Percentiles rank a stretch among this genome's conserved stretches.
phyloP scores from a whole-genome alignment of 148 eudicot genomes.

The Nepenthes mirabilis region DNA sequence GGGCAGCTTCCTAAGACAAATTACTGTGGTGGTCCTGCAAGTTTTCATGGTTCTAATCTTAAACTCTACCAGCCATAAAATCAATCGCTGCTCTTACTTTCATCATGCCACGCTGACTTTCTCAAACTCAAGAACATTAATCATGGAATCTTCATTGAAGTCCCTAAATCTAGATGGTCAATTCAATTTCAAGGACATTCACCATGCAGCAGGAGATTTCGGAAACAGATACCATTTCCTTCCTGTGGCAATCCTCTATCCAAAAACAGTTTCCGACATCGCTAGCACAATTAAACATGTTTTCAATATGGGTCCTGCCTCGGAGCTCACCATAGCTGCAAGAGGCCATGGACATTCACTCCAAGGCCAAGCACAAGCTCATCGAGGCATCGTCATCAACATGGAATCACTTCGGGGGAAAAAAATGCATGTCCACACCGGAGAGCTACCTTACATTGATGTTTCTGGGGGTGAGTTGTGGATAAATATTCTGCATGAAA shows the following conservation, averaged over 20 bases:
- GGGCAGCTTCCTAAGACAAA: conserved; percentile 13
- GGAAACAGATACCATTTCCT: conserved; percentile 52
- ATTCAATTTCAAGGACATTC: conserved; percentile 28
- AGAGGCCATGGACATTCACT: conserved; percentile 95
- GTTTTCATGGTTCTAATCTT: conserved; percentile 30
- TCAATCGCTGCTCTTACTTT: conserved; percentile 38
- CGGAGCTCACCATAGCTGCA: conserved; percentile 69
- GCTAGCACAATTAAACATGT: conserved; percentile 44
- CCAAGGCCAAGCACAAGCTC: conserved; percentile 75
- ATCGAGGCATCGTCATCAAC: conserved; percentile 58
- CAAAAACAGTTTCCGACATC: conserved; percentile 69
- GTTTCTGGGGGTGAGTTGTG: conserved; percentile 82
- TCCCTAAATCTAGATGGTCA: conserved; percentile 39
- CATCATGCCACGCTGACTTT: conserved; percentile 29
- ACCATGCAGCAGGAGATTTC: conserved; percentile 58
- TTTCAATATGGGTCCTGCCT: conserved; percentile 45
- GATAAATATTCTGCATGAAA: conserved; percentile 77
- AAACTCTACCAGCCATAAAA: conserved; percentile 26
- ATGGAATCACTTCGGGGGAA: conserved; percentile 67
- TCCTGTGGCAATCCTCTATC: conserved; percentile 59
- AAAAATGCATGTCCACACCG: conserved; percentile 42
- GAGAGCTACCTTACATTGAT: conserved; percentile 55
- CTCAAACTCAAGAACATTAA: conserved; percentile 13
- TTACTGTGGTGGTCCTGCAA: conserved; percentile 14
- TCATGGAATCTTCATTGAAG: conserved; percentile 22